Evolutionary conservation across 2,329 filamentous ascomycete species (phyloP).

Genomic region (Colletotrichum kahawae): DNA sequence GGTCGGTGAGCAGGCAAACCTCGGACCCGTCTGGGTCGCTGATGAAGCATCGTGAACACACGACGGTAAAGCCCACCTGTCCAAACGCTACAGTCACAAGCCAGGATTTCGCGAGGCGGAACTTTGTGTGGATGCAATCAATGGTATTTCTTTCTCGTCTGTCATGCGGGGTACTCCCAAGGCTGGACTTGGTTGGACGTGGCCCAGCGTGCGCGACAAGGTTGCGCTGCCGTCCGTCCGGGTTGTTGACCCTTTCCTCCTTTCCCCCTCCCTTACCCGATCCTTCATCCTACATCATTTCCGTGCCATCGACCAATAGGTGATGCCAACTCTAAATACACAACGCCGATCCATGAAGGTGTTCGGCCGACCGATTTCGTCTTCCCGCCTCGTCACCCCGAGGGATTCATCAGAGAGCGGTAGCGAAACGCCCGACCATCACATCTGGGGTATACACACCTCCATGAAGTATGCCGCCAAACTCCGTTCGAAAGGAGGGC

Average conservation of each 20-base stretch:
- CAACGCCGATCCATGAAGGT: conserved; percentile 17
- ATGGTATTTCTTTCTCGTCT: not conserved
- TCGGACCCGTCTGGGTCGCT: not conserved
- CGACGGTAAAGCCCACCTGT: not conserved
- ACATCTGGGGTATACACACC: conserved; percentile 18
- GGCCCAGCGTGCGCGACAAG: not conserved
- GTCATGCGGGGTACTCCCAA: not conserved
- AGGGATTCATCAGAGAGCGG: not conserved
- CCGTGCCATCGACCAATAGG: not conserved
- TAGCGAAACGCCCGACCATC: not conserved
- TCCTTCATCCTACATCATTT: not conserved
- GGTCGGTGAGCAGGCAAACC: not conserved
- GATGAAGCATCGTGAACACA: not conserved
- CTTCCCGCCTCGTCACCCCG: not conserved
- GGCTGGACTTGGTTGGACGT: not conserved
- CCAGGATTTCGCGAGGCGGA: not conserved
- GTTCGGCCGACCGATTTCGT: conserved; percentile 7
- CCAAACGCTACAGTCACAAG: not conserved
- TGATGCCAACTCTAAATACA: conserved; percentile 15
- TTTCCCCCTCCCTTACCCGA: not conserved
- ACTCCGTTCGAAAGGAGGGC: not conserved
- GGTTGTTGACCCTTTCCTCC: not conserved
- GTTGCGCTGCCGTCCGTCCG: not conserved
- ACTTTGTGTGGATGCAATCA: not conserved
- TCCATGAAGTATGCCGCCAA: conserved; percentile 12